Conservation (phyloP, 78 protist genomes). For the Pigoraptor vietnamica region DNA sequence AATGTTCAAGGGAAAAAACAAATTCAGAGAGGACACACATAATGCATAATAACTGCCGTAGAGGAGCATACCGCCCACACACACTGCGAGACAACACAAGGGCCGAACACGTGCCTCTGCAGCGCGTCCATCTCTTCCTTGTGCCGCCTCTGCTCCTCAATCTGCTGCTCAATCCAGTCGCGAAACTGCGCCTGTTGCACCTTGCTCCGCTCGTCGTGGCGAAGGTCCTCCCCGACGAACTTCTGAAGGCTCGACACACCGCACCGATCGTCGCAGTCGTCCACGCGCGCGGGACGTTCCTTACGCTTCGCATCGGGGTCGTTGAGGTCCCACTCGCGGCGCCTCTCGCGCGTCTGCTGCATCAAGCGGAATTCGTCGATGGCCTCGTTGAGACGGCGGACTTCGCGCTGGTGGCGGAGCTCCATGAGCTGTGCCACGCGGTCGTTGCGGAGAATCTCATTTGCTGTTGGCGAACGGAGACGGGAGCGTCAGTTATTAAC, state of each 20-base stretch:
- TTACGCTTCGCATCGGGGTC: not conserved
- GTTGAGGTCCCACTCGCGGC: not conserved
- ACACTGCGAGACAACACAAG: not conserved
- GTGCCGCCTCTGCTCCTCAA: not conserved
- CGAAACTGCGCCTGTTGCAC: not conserved
- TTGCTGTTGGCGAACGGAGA: not conserved
- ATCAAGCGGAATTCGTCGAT: not conserved
- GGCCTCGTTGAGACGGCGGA: not conserved
- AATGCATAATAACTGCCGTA: too few relatives aligned
- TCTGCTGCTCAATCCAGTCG: not conserved
- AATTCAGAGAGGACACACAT: too few relatives aligned
- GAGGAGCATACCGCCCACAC: too few relatives aligned
- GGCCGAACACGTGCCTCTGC: not conserved
- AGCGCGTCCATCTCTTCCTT: not conserved
- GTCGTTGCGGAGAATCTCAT: not conserved
- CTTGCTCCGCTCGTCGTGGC: not conserved
- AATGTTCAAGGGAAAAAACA: too few relatives aligned
- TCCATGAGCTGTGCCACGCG: not conserved
- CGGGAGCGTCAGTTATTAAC: too few relatives aligned
- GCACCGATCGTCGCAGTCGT: not conserved
- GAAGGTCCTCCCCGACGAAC: not conserved
- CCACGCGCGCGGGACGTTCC: not conserved
- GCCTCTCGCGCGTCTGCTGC: not conserved
- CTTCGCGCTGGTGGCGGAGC: not conserved
- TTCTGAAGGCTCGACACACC: not conserved